Conservation (phyloP, 176 grass and related monocot genomes). For the Pontederia paniculata region DNA sequence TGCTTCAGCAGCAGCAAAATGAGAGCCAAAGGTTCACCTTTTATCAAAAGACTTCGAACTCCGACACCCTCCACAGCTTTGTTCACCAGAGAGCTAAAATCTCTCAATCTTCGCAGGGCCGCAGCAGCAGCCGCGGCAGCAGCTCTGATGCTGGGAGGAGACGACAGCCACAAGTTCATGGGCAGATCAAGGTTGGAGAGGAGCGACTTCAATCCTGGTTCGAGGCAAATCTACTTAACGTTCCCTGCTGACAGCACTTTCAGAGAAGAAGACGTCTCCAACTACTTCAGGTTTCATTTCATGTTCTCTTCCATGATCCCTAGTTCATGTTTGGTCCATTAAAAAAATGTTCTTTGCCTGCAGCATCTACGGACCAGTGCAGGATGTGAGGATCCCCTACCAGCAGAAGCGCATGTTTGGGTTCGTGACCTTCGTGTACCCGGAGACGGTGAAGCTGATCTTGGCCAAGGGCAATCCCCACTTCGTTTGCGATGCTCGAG, state of each 20-base stretch:
- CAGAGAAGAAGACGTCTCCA: conserved; percentile 95
- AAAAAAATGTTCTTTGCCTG: neutral
- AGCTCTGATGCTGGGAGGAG: conserved; percentile 63
- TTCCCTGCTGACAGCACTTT: conserved; percentile 98
- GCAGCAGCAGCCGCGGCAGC: conserved; percentile 48
- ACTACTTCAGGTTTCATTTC: conserved; percentile 74
- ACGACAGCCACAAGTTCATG: conserved; percentile 81
- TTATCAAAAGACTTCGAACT: neutral
- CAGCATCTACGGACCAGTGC: conserved; percentile 94
- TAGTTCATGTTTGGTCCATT: no score
- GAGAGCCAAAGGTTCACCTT: conserved; percentile 74
- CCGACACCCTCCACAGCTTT: neutral
- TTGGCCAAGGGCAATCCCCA: conserved; percentile 89
- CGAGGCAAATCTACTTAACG: conserved; percentile 97
- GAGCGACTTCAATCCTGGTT: conserved; percentile 67
- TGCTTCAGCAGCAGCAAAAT: conserved; percentile 76
- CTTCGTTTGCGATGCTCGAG: conserved; percentile 85
- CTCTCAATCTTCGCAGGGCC: conserved; percentile 31
- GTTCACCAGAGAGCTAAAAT: no score
- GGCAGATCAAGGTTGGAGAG: conserved; percentile 46
- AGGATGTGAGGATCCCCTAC: conserved; percentile 93
- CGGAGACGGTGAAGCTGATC: conserved; percentile 88
- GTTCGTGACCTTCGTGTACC: conserved; percentile 94
- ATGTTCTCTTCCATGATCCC: neutral
- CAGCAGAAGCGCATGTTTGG: conserved; percentile 99